Evolutionary conservation across 768 basidiomycete species (phyloP).

Genomic region (Austroboletus festivus): DNA sequence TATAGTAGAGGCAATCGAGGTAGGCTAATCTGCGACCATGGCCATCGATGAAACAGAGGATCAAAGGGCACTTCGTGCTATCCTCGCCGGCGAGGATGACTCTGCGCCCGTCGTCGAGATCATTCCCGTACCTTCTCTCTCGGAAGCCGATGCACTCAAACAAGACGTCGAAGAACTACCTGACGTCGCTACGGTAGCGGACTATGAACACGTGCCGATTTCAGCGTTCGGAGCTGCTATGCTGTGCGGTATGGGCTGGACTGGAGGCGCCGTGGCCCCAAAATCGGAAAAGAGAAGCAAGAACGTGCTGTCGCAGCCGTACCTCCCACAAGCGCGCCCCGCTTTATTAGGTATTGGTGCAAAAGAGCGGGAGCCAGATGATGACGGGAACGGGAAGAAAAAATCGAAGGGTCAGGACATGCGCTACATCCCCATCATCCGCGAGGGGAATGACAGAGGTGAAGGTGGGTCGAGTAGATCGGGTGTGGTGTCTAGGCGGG

Average conservation of each 20-base stretch:
- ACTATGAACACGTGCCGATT: constrained; percentile 89
- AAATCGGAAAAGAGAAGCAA: constrained; percentile 9
- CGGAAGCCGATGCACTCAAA: constrained; percentile 80
- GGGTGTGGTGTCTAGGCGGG: constrained; percentile 43
- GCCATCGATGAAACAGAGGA: constrained; percentile 57
- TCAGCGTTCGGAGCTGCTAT: constrained; percentile 92
- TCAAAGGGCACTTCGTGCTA: constrained; percentile 72
- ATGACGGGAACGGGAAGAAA: constrained; percentile 63
- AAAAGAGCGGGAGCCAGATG: constrained; percentile 73
- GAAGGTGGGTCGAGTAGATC: constrained; percentile 25
- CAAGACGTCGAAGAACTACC: constrained; percentile 83
- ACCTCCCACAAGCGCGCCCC: constrained; percentile 78
- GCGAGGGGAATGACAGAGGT: constrained; percentile 48
- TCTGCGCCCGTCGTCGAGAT: constrained; percentile 48
- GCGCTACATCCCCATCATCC: constrained; percentile 82
- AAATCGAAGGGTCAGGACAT: constrained; percentile 52
- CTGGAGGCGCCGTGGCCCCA: constrained; percentile 62
- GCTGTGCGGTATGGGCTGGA: constrained; percentile 96
- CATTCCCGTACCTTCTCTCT: constrained; percentile 56
- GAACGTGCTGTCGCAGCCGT: constrained; percentile 68
- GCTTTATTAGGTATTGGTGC: constrained; percentile 92
- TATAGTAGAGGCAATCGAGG: too few relatives aligned
- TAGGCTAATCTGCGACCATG: too few relatives aligned
- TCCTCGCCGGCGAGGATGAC: constrained; percentile 54
- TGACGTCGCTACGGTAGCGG: constrained; percentile 70